phyloP scores from a whole-genome alignment of 345 rosid genomes.

The Arabidopsis arenosa region DNA sequence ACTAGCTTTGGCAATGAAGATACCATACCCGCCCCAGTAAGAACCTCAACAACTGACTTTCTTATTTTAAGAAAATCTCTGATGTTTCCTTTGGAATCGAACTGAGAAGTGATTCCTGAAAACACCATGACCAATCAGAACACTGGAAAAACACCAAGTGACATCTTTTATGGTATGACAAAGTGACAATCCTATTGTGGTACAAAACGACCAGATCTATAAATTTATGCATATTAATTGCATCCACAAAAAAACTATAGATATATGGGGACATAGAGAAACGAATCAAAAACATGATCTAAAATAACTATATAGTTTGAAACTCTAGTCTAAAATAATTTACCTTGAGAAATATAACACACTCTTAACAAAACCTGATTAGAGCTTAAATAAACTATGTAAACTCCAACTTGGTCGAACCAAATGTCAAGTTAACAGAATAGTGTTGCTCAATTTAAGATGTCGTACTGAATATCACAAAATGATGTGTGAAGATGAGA shows the following conservation, averaged over 20 bases:
- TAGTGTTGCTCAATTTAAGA: constrained; percentile 15
- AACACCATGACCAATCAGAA: constrained; percentile 36
- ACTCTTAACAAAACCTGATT: constrained; percentile 4
- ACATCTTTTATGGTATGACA: constrained; percentile 7
- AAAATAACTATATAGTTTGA: background rate
- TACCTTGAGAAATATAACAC: background rate
- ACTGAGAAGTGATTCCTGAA: constrained; percentile 84
- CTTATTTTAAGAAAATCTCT: constrained; percentile 75
- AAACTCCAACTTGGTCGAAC: constrained; percentile 8
- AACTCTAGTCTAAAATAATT: background rate
- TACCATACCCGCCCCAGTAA: constrained; percentile 80
- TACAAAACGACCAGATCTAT: constrained; percentile 3
- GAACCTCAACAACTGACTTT: constrained; percentile 67
- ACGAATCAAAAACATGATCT: background rate
- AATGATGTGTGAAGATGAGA: constrained; percentile 25
- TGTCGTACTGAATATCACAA: background rate
- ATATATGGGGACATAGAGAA: background rate
- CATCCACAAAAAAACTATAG: background rate
- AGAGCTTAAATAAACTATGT: background rate
- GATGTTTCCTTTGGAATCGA: constrained; percentile 71
- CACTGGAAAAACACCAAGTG: background rate
- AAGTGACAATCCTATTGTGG: background rate
- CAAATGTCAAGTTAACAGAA: background rate
- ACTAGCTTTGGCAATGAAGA: constrained; percentile 81
- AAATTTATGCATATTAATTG: background rate